Evolutionary conservation across 352 stramenopile species (phyloP), one percentile per base, ranked within the genome.

Genomic region (Phytophthora chlamydospora): DNA sequence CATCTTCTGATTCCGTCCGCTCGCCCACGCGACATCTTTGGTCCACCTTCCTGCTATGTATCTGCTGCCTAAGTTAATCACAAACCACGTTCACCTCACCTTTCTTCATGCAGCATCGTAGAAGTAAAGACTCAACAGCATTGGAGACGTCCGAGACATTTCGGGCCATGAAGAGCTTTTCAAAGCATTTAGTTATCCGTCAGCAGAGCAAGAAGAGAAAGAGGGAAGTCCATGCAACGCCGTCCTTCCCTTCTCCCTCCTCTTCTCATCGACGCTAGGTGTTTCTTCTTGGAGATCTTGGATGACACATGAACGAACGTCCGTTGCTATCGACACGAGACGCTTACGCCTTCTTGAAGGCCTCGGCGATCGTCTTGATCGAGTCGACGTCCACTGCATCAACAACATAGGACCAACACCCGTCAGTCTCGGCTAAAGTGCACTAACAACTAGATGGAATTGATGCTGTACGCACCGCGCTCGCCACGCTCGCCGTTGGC

Each of bases 361-460:
- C 74, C 59, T 95, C 83, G 5, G 85, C 80, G 32, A 85, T 83
- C 69, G 81, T 90, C 79, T 91, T 86, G 76, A 95, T 85, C 58
- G 86, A 95, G 68, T 88, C 73, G 36, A 95, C 71, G 49, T 90
- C 64, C 57, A 85, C 82, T 90, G 55, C 39, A 35, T 10, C 3
- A 39, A 46, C 63, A 6, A 49, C 24, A 55, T 34, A 32, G n/a
- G 29, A 24, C 44, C n/a, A 5, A 46, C 1, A 29, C 19, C 13
- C 11, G 17, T 44, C 27, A 69, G 14, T 51, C 19, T 34, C 21
- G 31, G n/a, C 41, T 16, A 10, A 48, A 16, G 36, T 35, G 35
- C 24, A 41, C 31, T 21, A 33, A 24, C 13, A 21, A 42, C 34
- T 32, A 34, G 24, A 32, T 10, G 5, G 8, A 6, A 10, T 6